Percentiles rank a stretch among this genome's conserved stretches.
Conservation (phyloP, 2,329 filamentous ascomycete species). For the Sporothrix schenckii region DNA sequence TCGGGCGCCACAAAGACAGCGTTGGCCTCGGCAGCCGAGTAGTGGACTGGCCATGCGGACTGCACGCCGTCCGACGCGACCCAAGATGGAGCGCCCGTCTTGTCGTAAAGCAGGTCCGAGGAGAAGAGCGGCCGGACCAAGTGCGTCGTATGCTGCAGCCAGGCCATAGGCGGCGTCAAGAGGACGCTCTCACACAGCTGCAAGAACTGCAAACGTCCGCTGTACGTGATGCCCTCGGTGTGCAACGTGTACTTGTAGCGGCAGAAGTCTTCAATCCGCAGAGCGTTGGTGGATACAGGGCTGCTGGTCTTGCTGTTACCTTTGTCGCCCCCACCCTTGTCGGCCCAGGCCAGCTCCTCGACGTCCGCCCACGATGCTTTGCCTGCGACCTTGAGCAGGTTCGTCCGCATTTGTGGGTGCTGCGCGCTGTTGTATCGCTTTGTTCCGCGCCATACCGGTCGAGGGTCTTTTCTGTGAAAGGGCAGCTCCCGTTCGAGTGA, state of each 20-base stretch:
- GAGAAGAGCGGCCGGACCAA: slow-evolving; percentile 47
- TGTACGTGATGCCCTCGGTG: slow-evolving; percentile 55
- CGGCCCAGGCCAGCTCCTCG: slow-evolving; percentile 43
- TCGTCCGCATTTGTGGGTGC: slow-evolving; percentile 46
- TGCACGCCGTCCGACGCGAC: neutral
- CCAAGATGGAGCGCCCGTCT: neutral
- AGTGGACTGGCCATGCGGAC: slow-evolving; percentile 45
- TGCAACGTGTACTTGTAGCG: slow-evolving; percentile 52
- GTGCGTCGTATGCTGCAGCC: slow-evolving; percentile 52
- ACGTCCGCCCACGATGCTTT: slow-evolving; percentile 55
- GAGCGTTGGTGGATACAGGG: slow-evolving; percentile 45
- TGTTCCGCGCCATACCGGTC: slow-evolving; percentile 56
- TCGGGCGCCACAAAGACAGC: slow-evolving; percentile 51
- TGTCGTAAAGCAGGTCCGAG: neutral
- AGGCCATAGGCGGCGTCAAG: slow-evolving; percentile 49
- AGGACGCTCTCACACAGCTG: slow-evolving; percentile 51
- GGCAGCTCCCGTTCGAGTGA: slow-evolving; percentile 43
- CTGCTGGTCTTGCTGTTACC: slow-evolving; percentile 35
- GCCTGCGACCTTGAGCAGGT: slow-evolving; percentile 45
- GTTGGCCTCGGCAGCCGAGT: slow-evolving; percentile 45
- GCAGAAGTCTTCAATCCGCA: slow-evolving; percentile 55
- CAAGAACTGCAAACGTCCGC: slow-evolving; percentile 52
- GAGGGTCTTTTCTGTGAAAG: slow-evolving; percentile 46
- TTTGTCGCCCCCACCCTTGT: slow-evolving; percentile 15
- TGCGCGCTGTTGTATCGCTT: slow-evolving; percentile 48